phyloP scores from a whole-genome alignment of 495 filamentous ascomycete species.

The Cryomyces antarcticus region DNA sequence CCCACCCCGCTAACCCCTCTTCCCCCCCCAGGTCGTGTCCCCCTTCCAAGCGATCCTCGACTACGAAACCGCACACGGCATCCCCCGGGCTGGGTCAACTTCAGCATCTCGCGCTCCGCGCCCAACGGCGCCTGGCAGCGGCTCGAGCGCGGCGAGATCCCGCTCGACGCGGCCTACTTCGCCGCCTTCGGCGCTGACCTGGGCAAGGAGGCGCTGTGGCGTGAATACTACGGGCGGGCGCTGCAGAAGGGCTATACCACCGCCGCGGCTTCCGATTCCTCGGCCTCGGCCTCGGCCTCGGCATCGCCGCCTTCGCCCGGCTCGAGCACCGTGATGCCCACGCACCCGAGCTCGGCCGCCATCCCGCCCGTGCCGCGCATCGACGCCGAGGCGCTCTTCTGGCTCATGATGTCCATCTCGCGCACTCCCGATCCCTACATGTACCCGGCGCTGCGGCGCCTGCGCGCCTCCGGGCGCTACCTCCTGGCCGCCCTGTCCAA shows the following conservation, averaged over 20 bases:
- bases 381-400: slow-evolving; percentile 67
- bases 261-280: slow-evolving; percentile 8
- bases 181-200: slow-evolving; percentile 56
- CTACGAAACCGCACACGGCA: slow-evolving; percentile 54
- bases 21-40: slow-evolving; percentile 46
- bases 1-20: not conserved
- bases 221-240: slow-evolving; percentile 28
- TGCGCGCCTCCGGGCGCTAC: slow-evolving; percentile 41
- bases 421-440: slow-evolving; percentile 63
- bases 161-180: slow-evolving; percentile 47
- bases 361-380: slow-evolving; percentile 48
- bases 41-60: slow-evolving; percentile 83
- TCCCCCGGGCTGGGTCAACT: slow-evolving; percentile 85
- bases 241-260: slow-evolving; percentile 9
- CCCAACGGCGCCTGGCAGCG: slow-evolving; percentile 78
- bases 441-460: slow-evolving; percentile 56
- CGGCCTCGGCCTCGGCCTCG: not conserved
- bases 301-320: not conserved
- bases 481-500: slow-evolving; percentile 73
- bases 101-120: slow-evolving; percentile 55
- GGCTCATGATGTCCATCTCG: slow-evolving; percentile 72
- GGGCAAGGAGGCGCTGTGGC: slow-evolving; percentile 42
- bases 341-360: not conserved
- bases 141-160: slow-evolving; percentile 27
- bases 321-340: not conserved